Conservation (phyloP, 805 yeast species). For the Pichia thaimueangensis region DNA sequence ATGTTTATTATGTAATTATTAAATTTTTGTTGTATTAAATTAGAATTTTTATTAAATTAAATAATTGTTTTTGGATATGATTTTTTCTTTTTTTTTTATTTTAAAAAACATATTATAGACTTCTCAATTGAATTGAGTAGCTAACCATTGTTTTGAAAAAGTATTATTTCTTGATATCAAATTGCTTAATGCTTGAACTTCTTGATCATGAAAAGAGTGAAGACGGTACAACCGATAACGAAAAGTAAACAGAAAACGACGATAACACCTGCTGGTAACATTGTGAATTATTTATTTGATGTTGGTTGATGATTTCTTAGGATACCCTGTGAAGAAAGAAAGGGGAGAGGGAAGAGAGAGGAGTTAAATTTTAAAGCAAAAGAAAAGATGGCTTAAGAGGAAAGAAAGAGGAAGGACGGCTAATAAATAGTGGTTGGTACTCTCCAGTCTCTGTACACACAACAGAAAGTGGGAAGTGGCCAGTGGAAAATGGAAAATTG, state of each 20-base stretch:
- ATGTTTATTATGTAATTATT: no score
- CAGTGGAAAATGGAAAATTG: neutral
- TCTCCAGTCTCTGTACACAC: neutral
- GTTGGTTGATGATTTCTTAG: neutral
- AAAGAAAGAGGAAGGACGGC: neutral
- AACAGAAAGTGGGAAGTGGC: neutral
- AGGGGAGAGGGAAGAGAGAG: neutral
- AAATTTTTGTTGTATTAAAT: no score
- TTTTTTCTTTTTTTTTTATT: no score
- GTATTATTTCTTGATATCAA: no score
- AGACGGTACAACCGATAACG: conserved; percentile 34
- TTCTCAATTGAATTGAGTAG: no score
- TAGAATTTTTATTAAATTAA: no score
- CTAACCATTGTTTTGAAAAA: no score
- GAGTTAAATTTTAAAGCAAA: neutral
- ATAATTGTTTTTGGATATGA: no score
- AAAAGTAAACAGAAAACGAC: conserved; percentile 51
- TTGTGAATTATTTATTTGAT: conserved; percentile 18
- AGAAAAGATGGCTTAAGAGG: conserved; percentile 3
- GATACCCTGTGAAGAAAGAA: neutral
- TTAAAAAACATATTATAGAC: no score
- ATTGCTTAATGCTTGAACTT: conserved; percentile 28
- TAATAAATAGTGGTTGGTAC: neutral
- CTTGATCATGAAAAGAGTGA: conserved; percentile 27
- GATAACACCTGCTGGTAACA: conserved; percentile 64